Evolutionary conservation across 225 moss, liverwort and hornwort species (phyloP), one percentile per base, ranked within the genome.

Genomic region (Marchantia polymorpha): DNA sequence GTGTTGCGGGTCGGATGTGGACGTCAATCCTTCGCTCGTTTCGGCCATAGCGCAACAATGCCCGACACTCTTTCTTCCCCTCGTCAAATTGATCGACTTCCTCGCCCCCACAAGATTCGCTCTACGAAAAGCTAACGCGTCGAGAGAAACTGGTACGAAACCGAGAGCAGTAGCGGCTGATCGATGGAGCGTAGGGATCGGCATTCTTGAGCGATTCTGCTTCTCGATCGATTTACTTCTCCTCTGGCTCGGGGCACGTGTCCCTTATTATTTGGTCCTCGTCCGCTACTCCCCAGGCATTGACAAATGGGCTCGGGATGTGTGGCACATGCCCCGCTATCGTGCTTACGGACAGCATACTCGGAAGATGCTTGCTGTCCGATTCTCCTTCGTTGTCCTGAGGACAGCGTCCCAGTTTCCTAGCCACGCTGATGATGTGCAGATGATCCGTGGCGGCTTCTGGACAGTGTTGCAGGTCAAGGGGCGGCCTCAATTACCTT

Each of bases 1-100:
- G 76, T 91, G 94, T 31, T 52, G 78, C 9, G 78, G 55, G 9
- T 26, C 52, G 7, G 73, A 74, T 26, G 22, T 10, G 27, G 53
- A 14, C 7, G 53, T 26, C 25, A 4, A 13, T 55, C 54, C 53
- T 23, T 74, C 27, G 54, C 27, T 74, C n/a, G 12, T 17, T 6
- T 74, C 54, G 0, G 73, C 73, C 73, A 74, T 74, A 12, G 73
- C 73, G 27, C 53, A 74, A 26, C 55, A 52, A 17, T 16, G 29
- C 27, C 53, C 27, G 73, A 12, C 7, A 7, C 52, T 4, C 15
- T 26, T 7, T 55, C 15, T 54, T 8, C 27, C 13, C 52, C 13
- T 14, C 0, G 0, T 53, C 0, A 15, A 29, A 29, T 7, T 12
- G 23, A 15, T 73, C 12, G 27, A 74, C 27, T 10, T 30, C 20